These are phyloP conservation scores for Colletotrichum sojae DNA, from an alignment of 2,329 filamentous ascomycete species.

Conservation along the genomic window DNA sequence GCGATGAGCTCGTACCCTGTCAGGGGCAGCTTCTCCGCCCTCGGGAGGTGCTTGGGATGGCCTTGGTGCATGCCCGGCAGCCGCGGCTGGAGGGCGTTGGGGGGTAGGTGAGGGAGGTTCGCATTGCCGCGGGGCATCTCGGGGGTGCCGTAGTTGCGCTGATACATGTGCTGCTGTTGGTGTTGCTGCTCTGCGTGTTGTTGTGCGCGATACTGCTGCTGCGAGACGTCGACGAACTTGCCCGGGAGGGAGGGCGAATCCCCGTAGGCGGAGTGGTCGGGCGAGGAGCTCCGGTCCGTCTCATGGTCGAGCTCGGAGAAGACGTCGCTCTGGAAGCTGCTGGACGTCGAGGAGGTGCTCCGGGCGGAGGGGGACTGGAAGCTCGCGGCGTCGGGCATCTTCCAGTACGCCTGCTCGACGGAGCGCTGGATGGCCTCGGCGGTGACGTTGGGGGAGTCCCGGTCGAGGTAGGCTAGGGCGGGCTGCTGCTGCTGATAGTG, in stretches of 20 bases:
- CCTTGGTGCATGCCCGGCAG: constrained; percentile 47
- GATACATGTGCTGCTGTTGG: constrained; percentile 31
- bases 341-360: constrained; percentile 61
- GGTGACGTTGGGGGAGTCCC: constrained; percentile 66
- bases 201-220: not conserved
- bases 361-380: constrained; percentile 48
- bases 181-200: not conserved
- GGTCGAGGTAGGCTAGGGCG: constrained; percentile 70
- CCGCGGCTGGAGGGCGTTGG: constrained; percentile 54
- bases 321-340: constrained; percentile 64
- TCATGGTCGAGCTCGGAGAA: constrained; percentile 56
- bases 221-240: constrained; percentile 32
- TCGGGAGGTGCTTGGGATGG: constrained; percentile 52
- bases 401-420: constrained; percentile 48
- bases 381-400: constrained; percentile 44
- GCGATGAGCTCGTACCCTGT: constrained; percentile 76
- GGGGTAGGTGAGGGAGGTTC: constrained; percentile 53
- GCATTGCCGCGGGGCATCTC: constrained; percentile 59
- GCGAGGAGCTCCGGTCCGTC: constrained; percentile 61
- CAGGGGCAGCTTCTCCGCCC: constrained; percentile 59
- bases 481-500: constrained; percentile 41
- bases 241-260: constrained; percentile 33
- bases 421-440: constrained; percentile 51
- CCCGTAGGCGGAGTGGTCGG: constrained; percentile 56
- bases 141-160: constrained; percentile 55